Percentiles rank a stretch among this genome's conserved stretches.
phyloP scores from a whole-genome alignment of 2,329 filamentous ascomycete species.

The Grosmannia clavigera region DNA sequence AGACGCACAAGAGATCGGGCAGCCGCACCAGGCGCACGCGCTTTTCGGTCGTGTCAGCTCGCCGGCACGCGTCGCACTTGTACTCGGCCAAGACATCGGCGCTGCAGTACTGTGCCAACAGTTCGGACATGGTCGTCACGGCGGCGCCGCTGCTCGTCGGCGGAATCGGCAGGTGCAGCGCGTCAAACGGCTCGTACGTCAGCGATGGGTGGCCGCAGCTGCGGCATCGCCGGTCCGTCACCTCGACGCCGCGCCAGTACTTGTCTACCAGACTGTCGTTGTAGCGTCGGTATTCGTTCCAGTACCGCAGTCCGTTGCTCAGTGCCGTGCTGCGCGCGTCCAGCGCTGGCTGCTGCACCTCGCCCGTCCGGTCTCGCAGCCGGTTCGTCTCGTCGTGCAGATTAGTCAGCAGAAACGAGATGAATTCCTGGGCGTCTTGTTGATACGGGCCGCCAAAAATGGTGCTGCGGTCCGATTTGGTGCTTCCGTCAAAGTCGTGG shows the following conservation, averaged over 20 bases:
- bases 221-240: slow-evolving; percentile 58
- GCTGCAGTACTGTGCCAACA: slow-evolving; percentile 56
- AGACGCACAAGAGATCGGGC: slow-evolving; percentile 66
- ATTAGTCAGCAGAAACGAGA: slow-evolving; percentile 68
- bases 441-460: slow-evolving; percentile 61
- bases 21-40: slow-evolving; percentile 64
- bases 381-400: slow-evolving; percentile 77
- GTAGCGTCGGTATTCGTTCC: slow-evolving; percentile 55
- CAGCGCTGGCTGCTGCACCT: slow-evolving; percentile 13
- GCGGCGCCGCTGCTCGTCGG: slow-evolving; percentile 1
- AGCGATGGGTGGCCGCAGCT: slow-evolving; percentile 36
- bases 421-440: slow-evolving; percentile 87
- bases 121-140: slow-evolving; percentile 39
- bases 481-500: slow-evolving; percentile 17
- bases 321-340: slow-evolving; percentile 19
- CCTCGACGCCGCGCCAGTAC: slow-evolving; percentile 68
- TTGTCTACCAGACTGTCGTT: slow-evolving; percentile 67
- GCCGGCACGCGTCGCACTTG: slow-evolving; percentile 64
- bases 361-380: slow-evolving; percentile 26
- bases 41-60: slow-evolving; percentile 54
- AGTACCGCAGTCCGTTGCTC: slow-evolving; percentile 59
- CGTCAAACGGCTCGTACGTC: slow-evolving; percentile 36
- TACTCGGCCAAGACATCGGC: slow-evolving; percentile 57
- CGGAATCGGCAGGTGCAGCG: slow-evolving; percentile 35
- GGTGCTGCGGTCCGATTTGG: slow-evolving; percentile 24